A percentile compares a stretch with the other conserved stretches of the same genome.
Evolutionary conservation across 306 rosid species (phyloP).

Genomic region (Rosa rugosa): DNA sequence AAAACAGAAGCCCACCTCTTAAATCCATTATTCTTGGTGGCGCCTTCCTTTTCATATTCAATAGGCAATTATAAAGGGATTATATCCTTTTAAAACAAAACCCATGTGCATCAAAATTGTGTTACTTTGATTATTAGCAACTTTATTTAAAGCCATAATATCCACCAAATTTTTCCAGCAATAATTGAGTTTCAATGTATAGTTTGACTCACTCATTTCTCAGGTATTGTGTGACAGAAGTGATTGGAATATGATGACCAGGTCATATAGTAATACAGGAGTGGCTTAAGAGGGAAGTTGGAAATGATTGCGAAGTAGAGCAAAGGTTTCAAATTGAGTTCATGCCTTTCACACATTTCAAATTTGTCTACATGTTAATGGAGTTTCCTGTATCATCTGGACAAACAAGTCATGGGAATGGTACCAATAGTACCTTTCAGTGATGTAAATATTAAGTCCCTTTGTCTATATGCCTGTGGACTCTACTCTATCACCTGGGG

Average conservation of each 20-base stretch:
- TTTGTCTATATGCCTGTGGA: slow-evolving; percentile 16
- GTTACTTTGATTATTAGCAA: not conserved
- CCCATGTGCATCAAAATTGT: not conserved
- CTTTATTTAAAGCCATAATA: not conserved
- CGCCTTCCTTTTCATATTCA: not conserved
- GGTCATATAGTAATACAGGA: slow-evolving; percentile 1
- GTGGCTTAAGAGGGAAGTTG: slow-evolving; percentile 34
- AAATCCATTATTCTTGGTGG: not conserved
- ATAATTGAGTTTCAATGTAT: slow-evolving; percentile 7
- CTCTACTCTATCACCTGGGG: not conserved
- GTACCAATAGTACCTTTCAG: not conserved
- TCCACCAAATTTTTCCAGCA: not conserved
- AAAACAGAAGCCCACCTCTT: not conserved
- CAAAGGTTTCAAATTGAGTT: not conserved
- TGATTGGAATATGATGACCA: not conserved
- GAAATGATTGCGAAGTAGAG: slow-evolving; percentile 1
- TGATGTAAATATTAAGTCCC: not conserved
- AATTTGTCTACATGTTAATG: not conserved
- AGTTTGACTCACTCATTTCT: slow-evolving; percentile 18
- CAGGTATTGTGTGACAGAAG: slow-evolving; percentile 12
- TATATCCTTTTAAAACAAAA: not conserved
- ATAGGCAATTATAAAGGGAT: not conserved
- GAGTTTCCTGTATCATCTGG: slow-evolving; percentile 7
- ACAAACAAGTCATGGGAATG: slow-evolving; percentile 1
- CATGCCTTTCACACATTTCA: slow-evolving; percentile 3